Base-by-base conservation (phyloP, 1,284 basidiomycete genomes). In the Cryptococcus sp. region DNA sequence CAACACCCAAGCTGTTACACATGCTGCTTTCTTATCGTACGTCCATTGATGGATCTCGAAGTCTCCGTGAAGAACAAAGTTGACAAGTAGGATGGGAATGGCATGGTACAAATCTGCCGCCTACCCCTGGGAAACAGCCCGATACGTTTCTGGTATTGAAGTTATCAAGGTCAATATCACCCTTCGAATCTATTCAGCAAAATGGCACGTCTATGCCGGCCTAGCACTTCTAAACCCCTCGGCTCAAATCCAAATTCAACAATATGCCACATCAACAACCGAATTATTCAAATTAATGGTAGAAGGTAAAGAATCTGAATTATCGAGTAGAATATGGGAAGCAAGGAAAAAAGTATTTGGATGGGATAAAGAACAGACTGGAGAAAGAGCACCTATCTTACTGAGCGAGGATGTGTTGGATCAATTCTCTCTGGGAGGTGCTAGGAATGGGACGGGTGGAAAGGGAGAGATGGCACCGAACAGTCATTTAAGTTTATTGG, bases 181-280 rank as follows among this genome's bases (percentile, higher is more conserved):
- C 55, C 82, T 94, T 14, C 90, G 96, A 1, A 98, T 98, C 68
- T 98, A 98, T 76, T 84, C 90, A 42, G 94, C 93, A 70, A 88
- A 92, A 65, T 98, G 93, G 93, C 96, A 98, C 76, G 94, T 98
- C 63, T 98, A 98, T 71, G 96, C 96, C 23, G 96, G 94, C 2
- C 83, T 98, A 13, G 94, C 96, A 0, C 88, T 98, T 66, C 82
- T 98, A 58, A 98, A 98, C 73, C 94, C 96, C 1, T 85, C 83
- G n/a, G 94, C 96, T 0, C 82, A 84, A 48, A 76, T 81, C 2
- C 93, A 97, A 73, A 97, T 98, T 59, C 82, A 91, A 66, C 86
- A 96, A 71, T 98, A 86, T 66, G 87, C 92, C 1, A 82, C 83
- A 57, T 88, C 86, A 64, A 83, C 84, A 5, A 89, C 88, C 4